These are phyloP conservation scores for Solanum piurae DNA, from an alignment of 257 asterid species.

Conservation along the genomic window DNA sequence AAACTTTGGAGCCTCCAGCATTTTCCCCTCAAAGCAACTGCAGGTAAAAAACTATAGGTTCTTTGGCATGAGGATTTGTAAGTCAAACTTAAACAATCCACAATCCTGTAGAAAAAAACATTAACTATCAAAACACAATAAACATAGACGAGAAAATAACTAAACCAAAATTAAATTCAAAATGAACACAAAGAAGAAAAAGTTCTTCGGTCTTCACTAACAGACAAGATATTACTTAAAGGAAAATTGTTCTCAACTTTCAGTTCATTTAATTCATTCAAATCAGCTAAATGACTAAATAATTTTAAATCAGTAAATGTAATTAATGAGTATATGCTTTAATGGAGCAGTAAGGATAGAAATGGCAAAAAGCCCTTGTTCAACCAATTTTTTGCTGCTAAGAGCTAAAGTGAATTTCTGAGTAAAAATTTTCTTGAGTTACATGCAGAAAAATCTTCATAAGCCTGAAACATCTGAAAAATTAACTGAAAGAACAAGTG, in stretches of 20 bases:
- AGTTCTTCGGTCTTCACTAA: background rate
- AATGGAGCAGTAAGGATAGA: background rate
- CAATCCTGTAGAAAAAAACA: conserved; percentile 6
- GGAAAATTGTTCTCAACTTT: background rate
- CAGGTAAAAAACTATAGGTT: background rate
- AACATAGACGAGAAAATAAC: background rate
- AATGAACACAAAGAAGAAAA: background rate
- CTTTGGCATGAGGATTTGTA: background rate
- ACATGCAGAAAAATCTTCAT: background rate
- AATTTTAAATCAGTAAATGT: background rate
- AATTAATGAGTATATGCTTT: background rate
- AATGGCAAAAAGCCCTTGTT: background rate
- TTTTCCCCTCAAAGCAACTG: conserved; percentile 17
- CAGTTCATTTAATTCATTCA: background rate
- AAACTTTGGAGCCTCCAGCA: conserved; percentile 85
- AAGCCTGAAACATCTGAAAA: background rate
- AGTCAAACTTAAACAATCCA: background rate
- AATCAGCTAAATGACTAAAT: background rate
- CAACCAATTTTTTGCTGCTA: background rate
- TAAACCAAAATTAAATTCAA: background rate
- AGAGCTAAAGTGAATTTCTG: background rate
- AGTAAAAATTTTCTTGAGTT: background rate
- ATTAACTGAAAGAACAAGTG: background rate
- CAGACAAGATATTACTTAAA: background rate
- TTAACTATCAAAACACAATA: background rate